phyloP scores from a whole-genome alignment of 1,284 basidiomycete genomes.

The Microbotryum lychnidis-dioicae region DNA sequence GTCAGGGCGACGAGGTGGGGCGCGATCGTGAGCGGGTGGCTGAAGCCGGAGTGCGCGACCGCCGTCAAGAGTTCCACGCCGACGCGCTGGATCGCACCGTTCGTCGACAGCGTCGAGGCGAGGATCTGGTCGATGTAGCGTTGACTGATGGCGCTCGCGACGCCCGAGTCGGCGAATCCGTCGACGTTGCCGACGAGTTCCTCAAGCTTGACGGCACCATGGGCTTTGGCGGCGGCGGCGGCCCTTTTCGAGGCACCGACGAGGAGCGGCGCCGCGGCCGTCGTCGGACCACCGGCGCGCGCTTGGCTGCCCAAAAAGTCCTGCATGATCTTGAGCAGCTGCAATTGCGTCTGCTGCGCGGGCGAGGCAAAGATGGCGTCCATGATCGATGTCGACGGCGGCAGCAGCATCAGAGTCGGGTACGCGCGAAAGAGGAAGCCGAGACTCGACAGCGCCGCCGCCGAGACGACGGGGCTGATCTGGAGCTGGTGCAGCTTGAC shows the following conservation, averaged over 20 bases:
- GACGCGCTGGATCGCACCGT: conserved; percentile 61
- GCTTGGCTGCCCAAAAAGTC: conserved; percentile 64
- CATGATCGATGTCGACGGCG: conserved; percentile 74
- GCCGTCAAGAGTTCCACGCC: conserved; percentile 87
- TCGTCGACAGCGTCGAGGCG: conserved; percentile 61
- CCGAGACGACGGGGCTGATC: conserved; percentile 50
- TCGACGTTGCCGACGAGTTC: conserved; percentile 90
- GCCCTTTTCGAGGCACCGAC: neutral
- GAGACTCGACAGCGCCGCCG: conserved; percentile 65
- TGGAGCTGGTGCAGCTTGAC: conserved; percentile 62
- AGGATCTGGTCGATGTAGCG: conserved; percentile 78
- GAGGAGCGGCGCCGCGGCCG: neutral
- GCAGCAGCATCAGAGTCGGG: conserved; percentile 75
- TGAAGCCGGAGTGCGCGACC: conserved; percentile 87
- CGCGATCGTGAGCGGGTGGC: conserved; percentile 84
- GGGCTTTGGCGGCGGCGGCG: conserved; percentile 43
- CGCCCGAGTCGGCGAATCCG: conserved; percentile 87
- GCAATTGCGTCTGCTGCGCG: conserved; percentile 47
- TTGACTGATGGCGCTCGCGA: conserved; percentile 87
- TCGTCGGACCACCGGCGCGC: neutral
- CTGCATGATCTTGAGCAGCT: conserved; percentile 76
- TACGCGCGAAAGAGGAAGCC: conserved; percentile 85
- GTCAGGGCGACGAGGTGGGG: conserved; percentile 89
- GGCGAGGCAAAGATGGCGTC: conserved; percentile 65
- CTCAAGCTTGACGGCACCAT: conserved; percentile 16